Base-by-base conservation (phyloP, 164 flowering plant species). In the Aristolochia contorta region DNA sequence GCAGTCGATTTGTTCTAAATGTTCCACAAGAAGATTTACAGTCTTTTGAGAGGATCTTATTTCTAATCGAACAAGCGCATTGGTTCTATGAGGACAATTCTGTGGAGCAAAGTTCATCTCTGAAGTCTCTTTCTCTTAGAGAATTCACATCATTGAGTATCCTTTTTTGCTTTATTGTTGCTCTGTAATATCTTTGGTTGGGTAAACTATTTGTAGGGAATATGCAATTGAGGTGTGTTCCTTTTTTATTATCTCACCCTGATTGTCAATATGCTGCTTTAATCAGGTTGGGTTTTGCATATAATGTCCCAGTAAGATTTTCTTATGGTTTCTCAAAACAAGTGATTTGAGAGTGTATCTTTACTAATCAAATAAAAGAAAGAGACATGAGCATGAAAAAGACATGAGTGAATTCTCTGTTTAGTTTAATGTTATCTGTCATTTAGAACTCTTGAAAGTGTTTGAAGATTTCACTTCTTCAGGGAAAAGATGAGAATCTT, bases 31-130 rank as follows among this genome's bases (percentile, higher is more conserved):
- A 94, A 77, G 99, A 91, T 63, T 87, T 80, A 33, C 84, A 89
- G 58, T 86, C 97, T 55, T 94, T 94, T 80, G 97, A 94, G 82
- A 81, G 97, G 75, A 85, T 91, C 59, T 71, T 91, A 24, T 94
- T 94, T 79, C 91, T 91, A n/a, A 89, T 91, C 69, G 99, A 91
- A 77, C 86, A 85, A 77, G 97, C 99, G 13, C 93, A 94, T 76
- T 94, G 99, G 99, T 91, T 81, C 70, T 94, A 94, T 46, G 96
- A 91, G 69, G 99, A 94, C 74, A 91, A 91, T 65, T 76, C 96
- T 2, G 91, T 91, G 58, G 99, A 94, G 63, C 84, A 87, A 41
- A 83, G 91, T 70, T 93, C 96, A 19, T 82, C 85, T 0, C 61
- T 94, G 71, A 94, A 87, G 70, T 91, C 99, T 18, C 75, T 94